Evolutionary conservation across 1,284 basidiomycete species (phyloP).

Genomic region (Cryptococcus sp.): DNA sequence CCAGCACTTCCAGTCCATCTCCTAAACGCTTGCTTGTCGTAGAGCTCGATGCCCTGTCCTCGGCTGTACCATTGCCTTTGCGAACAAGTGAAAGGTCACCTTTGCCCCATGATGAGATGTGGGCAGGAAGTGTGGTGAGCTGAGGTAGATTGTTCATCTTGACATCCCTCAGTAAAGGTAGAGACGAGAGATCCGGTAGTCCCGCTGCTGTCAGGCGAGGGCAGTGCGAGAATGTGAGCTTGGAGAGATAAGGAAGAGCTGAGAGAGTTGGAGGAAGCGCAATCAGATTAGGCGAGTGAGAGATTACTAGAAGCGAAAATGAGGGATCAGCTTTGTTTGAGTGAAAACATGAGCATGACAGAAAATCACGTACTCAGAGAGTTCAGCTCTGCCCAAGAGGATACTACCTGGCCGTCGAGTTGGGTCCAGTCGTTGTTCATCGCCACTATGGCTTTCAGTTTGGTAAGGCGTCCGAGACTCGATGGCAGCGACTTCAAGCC

Average conservation of each 20-base stretch:
- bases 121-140: slow-evolving; percentile 35
- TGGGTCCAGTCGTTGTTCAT: slow-evolving; percentile 45
- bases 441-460: slow-evolving; percentile 48
- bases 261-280: slow-evolving; percentile 31
- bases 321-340: neutral
- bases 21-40: slow-evolving; percentile 20
- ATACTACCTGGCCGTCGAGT: slow-evolving; percentile 34
- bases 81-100: slow-evolving; percentile 32
- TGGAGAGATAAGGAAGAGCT: slow-evolving; percentile 36
- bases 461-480: slow-evolving; percentile 23
- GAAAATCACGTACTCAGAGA: slow-evolving; percentile 40
- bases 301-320: slow-evolving; percentile 31
- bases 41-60: too few species aligned
- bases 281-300: slow-evolving; percentile 45
- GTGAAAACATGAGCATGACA: neutral
- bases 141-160: slow-evolving; percentile 48
- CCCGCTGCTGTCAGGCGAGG: slow-evolving; percentile 32
- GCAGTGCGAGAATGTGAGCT: slow-evolving; percentile 50
- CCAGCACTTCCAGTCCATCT: slow-evolving; percentile 46
- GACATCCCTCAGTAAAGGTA: slow-evolving; percentile 48
- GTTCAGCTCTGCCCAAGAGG: slow-evolving; percentile 44
- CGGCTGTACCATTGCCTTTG: neutral
- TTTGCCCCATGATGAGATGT: slow-evolving; percentile 43
- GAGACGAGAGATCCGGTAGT: slow-evolving; percentile 40
- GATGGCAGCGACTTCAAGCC: slow-evolving; percentile 32